Evolutionary conservation across 2,329 filamentous ascomycete species (phyloP), one percentile per base, ranked within the genome.

Genomic region (Coleophoma crateriformis): DNA sequence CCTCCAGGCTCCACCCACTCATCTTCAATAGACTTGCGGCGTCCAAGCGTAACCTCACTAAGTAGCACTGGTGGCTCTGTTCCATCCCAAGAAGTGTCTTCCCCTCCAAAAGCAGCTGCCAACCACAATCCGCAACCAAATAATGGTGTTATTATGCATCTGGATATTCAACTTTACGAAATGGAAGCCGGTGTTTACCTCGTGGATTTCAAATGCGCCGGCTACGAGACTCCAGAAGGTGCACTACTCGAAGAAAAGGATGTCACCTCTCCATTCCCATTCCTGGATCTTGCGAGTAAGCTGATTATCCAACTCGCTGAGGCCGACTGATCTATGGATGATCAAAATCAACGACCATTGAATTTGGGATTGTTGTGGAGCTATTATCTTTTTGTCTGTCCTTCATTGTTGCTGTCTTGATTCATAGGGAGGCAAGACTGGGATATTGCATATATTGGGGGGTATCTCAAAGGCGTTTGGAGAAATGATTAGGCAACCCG

Each of bases 181-280:
- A 90, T 97, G 74, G 92, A 97, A 67, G 83, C 84, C 50, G 87
- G 88, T 49, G 92, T 94, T 57, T 97, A 92, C 68, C 85, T 99
- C 54, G 94, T 99, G 45, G 94, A 99, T 67, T 99, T 99, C 76
- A 97, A 96, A 67, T 97, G 92, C 67, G 91, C 94, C 13, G 94
- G 94, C 17, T 99, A 99, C 70, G 94, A 99, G 71, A 89, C 79
- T 43, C 64, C 74, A 12, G 76, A 94, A 49, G 85, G 92, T 45
- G 82, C 85, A 57, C 73, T 86, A 46, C 73, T 90, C 46, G 90
- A 94, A 61, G 90, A 96, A 71, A 97, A 97, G 77, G 88, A 95
- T 63, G 90, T 96, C 55, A 92, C 90, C 41, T 95, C 88, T 65
- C 90, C 94, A 27, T 97, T 96, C 68, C 92, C 94, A 4, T 97